phyloP scores from a whole-genome alignment of 495 filamentous ascomycete species.

The Penicillium pancosmium region DNA sequence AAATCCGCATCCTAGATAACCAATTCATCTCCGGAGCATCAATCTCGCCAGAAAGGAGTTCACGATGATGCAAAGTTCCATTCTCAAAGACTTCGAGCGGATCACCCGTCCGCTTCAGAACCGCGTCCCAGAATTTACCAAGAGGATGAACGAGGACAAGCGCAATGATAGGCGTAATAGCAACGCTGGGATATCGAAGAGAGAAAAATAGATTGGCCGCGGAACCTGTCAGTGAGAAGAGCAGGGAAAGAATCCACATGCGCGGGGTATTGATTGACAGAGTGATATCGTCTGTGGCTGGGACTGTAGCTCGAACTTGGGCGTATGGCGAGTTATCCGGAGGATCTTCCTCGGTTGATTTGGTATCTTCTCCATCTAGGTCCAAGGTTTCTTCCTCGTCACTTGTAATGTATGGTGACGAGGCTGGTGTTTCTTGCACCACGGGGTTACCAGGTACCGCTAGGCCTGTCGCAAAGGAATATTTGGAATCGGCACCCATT shows the following conservation, averaged over 20 bases:
- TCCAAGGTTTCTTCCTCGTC: slow-evolving; percentile 29
- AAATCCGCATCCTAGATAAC: slow-evolving; percentile 52
- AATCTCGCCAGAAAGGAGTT: slow-evolving; percentile 18
- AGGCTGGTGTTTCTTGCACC: slow-evolving; percentile 23
- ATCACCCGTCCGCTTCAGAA: slow-evolving; percentile 64
- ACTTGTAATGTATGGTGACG: slow-evolving; percentile 24
- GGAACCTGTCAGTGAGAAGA: slow-evolving; percentile 80
- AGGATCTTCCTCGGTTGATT: slow-evolving; percentile 29
- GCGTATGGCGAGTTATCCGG: slow-evolving; percentile 52
- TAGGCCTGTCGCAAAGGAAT: slow-evolving; percentile 33
- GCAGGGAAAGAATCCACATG: slow-evolving; percentile 77
- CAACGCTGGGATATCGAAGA: slow-evolving; percentile 85
- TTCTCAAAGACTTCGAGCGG: slow-evolving; percentile 55
- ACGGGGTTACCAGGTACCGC: slow-evolving; percentile 27
- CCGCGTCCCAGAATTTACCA: slow-evolving; percentile 73
- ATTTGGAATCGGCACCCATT: slow-evolving; percentile 34
- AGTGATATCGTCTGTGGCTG: slow-evolving; percentile 68
- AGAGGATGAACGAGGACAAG: slow-evolving; percentile 80
- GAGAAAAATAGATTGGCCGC: slow-evolving; percentile 81
- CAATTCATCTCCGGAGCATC: slow-evolving; percentile 13
- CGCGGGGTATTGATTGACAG: slow-evolving; percentile 85
- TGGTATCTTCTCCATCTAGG: slow-evolving; percentile 30
- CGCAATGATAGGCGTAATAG: slow-evolving; percentile 83
- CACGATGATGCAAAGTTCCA: slow-evolving; percentile 30
- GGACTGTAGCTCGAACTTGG: slow-evolving; percentile 77